Conservation (phyloP, 1,284 basidiomycete species). For the Ustilago lituana region DNA sequence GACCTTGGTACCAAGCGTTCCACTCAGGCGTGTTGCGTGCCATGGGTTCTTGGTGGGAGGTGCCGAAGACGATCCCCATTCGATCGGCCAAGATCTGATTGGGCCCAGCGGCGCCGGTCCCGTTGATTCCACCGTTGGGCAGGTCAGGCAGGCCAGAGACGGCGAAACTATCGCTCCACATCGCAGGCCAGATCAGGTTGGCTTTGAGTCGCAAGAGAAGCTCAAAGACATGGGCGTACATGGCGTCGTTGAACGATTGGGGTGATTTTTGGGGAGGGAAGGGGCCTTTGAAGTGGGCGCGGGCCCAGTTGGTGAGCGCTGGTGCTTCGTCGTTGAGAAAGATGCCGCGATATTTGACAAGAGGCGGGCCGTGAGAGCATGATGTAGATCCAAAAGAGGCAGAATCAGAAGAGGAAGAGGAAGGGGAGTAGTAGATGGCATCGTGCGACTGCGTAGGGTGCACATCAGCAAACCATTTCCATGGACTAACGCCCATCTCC, state of each 20-base stretch:
- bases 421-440: slow-evolving; percentile 23
- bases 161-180: slow-evolving; percentile 73
- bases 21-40: slow-evolving; percentile 70
- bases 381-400: slow-evolving; percentile 37
- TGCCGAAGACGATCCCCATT: slow-evolving; percentile 77
- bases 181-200: slow-evolving; percentile 74
- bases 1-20: slow-evolving; percentile 72
- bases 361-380: slow-evolving; percentile 75
- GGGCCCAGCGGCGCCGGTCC: slow-evolving; percentile 54
- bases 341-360: slow-evolving; percentile 77
- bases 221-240: slow-evolving; percentile 74
- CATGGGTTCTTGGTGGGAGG: slow-evolving; percentile 69
- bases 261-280: slow-evolving; percentile 69
- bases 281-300: slow-evolving; percentile 76
- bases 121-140: slow-evolving; percentile 10
- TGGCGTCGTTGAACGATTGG: slow-evolving; percentile 74
- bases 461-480: slow-evolving; percentile 41
- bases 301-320: slow-evolving; percentile 72
- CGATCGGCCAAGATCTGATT: slow-evolving; percentile 76
- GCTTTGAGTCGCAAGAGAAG: slow-evolving; percentile 76
- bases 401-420: background rate
- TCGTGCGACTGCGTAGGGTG: slow-evolving; percentile 12
- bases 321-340: slow-evolving; percentile 76
- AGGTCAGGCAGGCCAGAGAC: slow-evolving; percentile 72
- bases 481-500: slow-evolving; percentile 28